A percentile compares a stretch with the other conserved stretches of the same genome.
Conservation (phyloP, 1,284 basidiomycete genomes). For the Grifola frondosa region DNA sequence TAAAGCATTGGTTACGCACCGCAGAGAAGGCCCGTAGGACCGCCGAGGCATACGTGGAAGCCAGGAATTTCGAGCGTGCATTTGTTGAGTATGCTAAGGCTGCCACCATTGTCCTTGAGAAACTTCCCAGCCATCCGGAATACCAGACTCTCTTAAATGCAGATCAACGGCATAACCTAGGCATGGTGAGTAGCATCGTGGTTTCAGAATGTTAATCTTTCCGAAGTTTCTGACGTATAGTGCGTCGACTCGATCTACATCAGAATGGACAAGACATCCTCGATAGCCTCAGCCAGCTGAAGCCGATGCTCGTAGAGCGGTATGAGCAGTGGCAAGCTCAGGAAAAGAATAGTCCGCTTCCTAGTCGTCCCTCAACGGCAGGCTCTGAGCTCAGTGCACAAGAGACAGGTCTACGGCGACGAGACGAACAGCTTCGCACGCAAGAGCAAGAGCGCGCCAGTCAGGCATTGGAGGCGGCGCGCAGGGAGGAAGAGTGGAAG, state of each 20-base stretch:
- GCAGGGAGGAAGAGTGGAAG: slow-evolving; percentile 35
- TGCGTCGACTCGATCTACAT: no score
- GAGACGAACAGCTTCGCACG: slow-evolving; percentile 24
- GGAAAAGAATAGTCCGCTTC: slow-evolving; percentile 13
- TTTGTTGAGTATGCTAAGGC: slow-evolving; percentile 61
- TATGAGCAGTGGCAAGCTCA: slow-evolving; percentile 35
- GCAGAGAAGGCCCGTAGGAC: slow-evolving; percentile 53
- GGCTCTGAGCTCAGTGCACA: slow-evolving; percentile 29
- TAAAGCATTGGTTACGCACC: slow-evolving; percentile 54
- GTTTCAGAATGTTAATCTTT: neutral
- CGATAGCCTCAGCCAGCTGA: slow-evolving; percentile 35
- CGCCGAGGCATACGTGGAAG: slow-evolving; percentile 40
- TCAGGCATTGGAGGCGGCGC: slow-evolving; percentile 39
- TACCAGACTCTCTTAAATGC: slow-evolving; percentile 44
- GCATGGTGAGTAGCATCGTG: slow-evolving; percentile 46
- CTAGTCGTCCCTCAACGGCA: slow-evolving; percentile 21
- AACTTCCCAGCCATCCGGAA: slow-evolving; percentile 55
- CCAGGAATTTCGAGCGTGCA: slow-evolving; percentile 54
- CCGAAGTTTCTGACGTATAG: slow-evolving; percentile 6
- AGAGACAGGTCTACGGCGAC: slow-evolving; percentile 17
- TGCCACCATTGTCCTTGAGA: slow-evolving; percentile 64
- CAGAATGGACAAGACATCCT: slow-evolving; percentile 74
- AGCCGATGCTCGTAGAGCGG: slow-evolving; percentile 35
- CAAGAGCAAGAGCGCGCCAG: slow-evolving; percentile 35
- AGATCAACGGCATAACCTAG: slow-evolving; percentile 52